Conservation (phyloP, 2,329 filamentous ascomycete species). For the Pseudogymnoascus sp. region DNA sequence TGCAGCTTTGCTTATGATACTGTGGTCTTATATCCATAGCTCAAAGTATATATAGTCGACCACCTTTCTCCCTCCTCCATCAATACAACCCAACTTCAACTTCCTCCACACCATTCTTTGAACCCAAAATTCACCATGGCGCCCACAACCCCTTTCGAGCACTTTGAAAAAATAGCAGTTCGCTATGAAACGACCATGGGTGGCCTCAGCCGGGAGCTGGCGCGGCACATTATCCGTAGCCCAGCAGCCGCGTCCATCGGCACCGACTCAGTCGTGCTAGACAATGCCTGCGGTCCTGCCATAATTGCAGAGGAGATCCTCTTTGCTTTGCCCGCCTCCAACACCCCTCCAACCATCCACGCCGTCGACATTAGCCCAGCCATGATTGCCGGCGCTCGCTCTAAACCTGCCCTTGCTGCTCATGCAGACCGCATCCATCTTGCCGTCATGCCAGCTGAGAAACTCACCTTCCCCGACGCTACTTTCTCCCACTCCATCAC, state of each 20-base stretch:
- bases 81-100: neutral
- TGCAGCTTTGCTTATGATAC: neutral
- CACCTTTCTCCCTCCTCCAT: neutral
- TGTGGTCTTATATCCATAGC: neutral
- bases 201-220: conserved; percentile 19
- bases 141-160: neutral
- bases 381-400: conserved; percentile 19
- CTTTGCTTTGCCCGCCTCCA: neutral
- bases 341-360: conserved; percentile 12
- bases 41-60: neutral
- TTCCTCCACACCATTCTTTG: neutral
- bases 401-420: conserved; percentile 12
- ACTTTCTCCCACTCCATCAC: conserved; percentile 34
- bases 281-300: conserved; percentile 26
- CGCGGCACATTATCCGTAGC: conserved; percentile 13
- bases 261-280: conserved; percentile 18
- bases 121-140: neutral
- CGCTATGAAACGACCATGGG: conserved; percentile 19
- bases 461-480: conserved; percentile 23
- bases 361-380: conserved; percentile 19
- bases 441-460: conserved; percentile 22
- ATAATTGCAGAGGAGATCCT: conserved; percentile 22
- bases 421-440: conserved; percentile 10
- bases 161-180: conserved; percentile 12
- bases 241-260: neutral